phyloP scores from a whole-genome alignment of 768 basidiomycete genomes.

The Gyrodon lividus region DNA sequence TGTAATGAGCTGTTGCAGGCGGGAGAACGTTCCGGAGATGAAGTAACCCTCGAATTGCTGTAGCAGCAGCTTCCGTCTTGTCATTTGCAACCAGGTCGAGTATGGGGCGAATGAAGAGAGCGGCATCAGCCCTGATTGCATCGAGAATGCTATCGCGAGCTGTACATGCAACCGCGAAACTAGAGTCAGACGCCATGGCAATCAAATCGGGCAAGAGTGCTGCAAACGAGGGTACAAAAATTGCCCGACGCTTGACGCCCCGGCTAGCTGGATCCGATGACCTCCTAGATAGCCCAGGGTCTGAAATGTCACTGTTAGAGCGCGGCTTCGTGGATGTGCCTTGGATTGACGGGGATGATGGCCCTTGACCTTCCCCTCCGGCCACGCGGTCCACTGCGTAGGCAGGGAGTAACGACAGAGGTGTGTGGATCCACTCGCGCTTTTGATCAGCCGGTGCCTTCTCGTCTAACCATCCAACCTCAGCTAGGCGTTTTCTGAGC shows the following conservation, averaged over 20 bases:
- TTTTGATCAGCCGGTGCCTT: constrained; percentile 53
- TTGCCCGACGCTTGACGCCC: constrained; percentile 55
- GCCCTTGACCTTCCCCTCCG: constrained; percentile 24
- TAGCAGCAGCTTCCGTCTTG: constrained; percentile 46
- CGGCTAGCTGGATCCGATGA: constrained; percentile 38
- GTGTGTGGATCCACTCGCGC: constrained; percentile 58
- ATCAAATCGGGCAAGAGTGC: constrained; percentile 55
- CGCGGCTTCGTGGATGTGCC: constrained; percentile 34
- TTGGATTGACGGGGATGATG: constrained; percentile 34
- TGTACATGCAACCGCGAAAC: constrained; percentile 52
- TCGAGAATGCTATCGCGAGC: constrained; percentile 60
- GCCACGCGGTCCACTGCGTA: constrained; percentile 55
- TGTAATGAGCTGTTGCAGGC: constrained; percentile 59
- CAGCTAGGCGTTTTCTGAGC: constrained; percentile 60
- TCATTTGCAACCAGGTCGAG: constrained; percentile 59
- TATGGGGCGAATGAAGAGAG: constrained; percentile 59
- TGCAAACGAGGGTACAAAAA: constrained; percentile 65
- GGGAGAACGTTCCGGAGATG: constrained; percentile 58
- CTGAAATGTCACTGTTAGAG: constrained; percentile 20
- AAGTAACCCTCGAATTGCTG: constrained; percentile 54
- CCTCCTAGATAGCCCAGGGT: constrained; percentile 45
- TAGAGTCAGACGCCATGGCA: constrained; percentile 49
- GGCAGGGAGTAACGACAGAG: constrained; percentile 62
- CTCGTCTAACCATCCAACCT: constrained; percentile 75
- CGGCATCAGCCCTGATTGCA: constrained; percentile 73